phyloP scores from a whole-genome alignment of 208 protist genomes.

The Phytomonas sp. region DNA sequence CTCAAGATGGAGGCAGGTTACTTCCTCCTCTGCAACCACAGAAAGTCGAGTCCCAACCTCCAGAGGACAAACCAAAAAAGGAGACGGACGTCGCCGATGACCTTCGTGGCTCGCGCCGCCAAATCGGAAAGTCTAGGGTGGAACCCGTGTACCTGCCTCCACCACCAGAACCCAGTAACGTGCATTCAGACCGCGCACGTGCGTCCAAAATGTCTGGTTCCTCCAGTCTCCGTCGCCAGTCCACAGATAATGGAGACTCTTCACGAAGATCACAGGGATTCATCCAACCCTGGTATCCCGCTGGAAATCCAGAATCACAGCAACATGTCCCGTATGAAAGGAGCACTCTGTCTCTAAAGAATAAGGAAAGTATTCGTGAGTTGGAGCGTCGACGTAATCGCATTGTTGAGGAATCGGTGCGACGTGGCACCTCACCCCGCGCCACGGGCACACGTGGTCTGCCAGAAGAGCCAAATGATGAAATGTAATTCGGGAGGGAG shows the following conservation, averaged over 20 bases:
- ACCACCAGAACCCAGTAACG: not conserved
- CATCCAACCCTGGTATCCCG: slow-evolving; percentile 63
- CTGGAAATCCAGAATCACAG: slow-evolving; percentile 30
- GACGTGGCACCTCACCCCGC: slow-evolving; percentile 26
- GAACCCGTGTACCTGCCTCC: not conserved
- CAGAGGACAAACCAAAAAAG: slow-evolving; percentile 4
- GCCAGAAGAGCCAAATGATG: slow-evolving; percentile 12
- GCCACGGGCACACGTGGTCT: slow-evolving; percentile 16
- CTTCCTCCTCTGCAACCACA: not conserved
- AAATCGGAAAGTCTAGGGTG: slow-evolving; percentile 6
- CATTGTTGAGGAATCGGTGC: slow-evolving; percentile 44
- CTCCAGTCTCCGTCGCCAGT: not conserved
- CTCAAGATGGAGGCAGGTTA: not conserved
- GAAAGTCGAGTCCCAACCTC: slow-evolving; percentile 2
- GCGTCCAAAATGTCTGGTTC: not conserved
- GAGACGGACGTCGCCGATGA: slow-evolving; percentile 5
- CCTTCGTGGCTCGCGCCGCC: not conserved
- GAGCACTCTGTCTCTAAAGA: slow-evolving; percentile 43
- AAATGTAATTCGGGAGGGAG: not conserved
- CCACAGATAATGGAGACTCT: slow-evolving; percentile 6
- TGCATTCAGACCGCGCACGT: not conserved
- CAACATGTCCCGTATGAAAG: slow-evolving; percentile 68
- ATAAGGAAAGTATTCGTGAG: slow-evolving; percentile 52
- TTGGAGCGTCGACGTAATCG: slow-evolving; percentile 46
- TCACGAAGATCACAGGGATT: slow-evolving; percentile 15